phyloP scores from a whole-genome alignment of 106 monocot genomes.

The Amphibolis antarctica region DNA sequence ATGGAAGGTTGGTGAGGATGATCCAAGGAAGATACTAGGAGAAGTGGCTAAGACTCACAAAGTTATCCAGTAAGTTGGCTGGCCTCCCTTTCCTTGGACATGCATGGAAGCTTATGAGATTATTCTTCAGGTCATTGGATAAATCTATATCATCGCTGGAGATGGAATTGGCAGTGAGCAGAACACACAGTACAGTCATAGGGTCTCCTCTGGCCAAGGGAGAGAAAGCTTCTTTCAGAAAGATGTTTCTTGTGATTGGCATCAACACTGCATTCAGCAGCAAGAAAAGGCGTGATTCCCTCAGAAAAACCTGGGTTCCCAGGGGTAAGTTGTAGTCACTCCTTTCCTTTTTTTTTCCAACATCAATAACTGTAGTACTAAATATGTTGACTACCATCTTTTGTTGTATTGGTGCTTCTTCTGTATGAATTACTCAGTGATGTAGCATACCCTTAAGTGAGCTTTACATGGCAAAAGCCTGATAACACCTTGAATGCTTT shows the following conservation, averaged over 20 bases:
- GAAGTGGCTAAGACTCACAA: slow-evolving; percentile 71
- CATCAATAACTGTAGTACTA: too few relatives aligned
- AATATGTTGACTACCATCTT: too few relatives aligned
- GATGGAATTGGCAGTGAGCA: slow-evolving; percentile 61
- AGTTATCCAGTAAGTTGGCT: slow-evolving; percentile 57
- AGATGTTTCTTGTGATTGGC: slow-evolving; percentile 70
- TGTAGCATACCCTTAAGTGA: too few relatives aligned
- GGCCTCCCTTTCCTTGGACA: too few relatives aligned
- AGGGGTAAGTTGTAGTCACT: slow-evolving; percentile 31
- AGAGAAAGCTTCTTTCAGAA: slow-evolving; percentile 12
- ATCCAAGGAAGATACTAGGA: slow-evolving; percentile 38
- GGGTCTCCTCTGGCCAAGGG: not conserved
- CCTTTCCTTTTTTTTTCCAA: too few relatives aligned
- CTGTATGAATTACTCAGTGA: too few relatives aligned
- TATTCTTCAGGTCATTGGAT: slow-evolving; percentile 46
- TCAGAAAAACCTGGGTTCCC: slow-evolving; percentile 80
- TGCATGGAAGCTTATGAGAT: too few relatives aligned
- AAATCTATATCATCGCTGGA: slow-evolving; percentile 58
- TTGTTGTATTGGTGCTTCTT: too few relatives aligned
- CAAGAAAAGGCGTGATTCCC: slow-evolving; percentile 56
- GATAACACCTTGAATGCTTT: too few relatives aligned
- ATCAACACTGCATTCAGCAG: slow-evolving; percentile 96
- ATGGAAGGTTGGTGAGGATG: slow-evolving; percentile 39
- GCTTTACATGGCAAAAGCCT: too few relatives aligned
- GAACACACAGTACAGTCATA: slow-evolving; percentile 16